These are phyloP conservation scores for Ascochyta pisi DNA, from an alignment of 2,329 filamentous ascomycete genomes.

Conservation along the genomic window DNA sequence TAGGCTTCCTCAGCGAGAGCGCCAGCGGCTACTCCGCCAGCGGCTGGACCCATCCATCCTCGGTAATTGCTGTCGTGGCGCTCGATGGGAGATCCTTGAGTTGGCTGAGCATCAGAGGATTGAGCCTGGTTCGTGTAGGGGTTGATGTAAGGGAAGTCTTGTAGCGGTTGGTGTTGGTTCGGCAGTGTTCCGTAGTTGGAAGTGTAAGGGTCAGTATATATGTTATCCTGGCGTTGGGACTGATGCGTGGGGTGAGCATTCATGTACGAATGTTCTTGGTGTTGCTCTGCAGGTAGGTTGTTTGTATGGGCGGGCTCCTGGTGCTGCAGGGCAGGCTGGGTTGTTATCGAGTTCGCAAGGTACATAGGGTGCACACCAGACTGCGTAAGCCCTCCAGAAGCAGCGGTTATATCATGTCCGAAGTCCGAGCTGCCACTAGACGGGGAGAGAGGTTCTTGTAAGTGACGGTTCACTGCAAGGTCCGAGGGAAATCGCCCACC, in stretches of 20 bases:
- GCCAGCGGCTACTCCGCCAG: constrained; percentile 52
- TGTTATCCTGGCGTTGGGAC: constrained; percentile 14
- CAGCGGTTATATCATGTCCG: constrained; percentile 67
- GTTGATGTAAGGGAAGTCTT: constrained; percentile 5
- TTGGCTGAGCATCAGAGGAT: constrained; percentile 11
- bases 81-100: constrained; percentile 18
- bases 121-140: constrained; percentile 20
- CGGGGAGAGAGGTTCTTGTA: constrained; percentile 79
- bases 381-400: constrained; percentile 59
- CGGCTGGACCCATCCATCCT: constrained; percentile 62
- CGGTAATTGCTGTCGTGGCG: constrained; percentile 56
- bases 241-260: constrained; percentile 13
- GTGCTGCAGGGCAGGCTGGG: constrained; percentile 17
- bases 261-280: constrained; percentile 9
- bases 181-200: constrained; percentile 15
- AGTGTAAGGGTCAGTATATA: constrained; percentile 27
- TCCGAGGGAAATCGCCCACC: constrained; percentile 98
- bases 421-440: constrained; percentile 79
- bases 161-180: constrained; percentile 7
- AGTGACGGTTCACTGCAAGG: constrained; percentile 83
- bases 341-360: constrained; percentile 23
- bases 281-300: neutral
- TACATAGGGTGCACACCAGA: constrained; percentile 46
- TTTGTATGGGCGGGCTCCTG: neutral
- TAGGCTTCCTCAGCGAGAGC: constrained; percentile 49